Base-by-base conservation (phyloP, 352 stramenopile genomes). In the Sclerospora graminicola region DNA sequence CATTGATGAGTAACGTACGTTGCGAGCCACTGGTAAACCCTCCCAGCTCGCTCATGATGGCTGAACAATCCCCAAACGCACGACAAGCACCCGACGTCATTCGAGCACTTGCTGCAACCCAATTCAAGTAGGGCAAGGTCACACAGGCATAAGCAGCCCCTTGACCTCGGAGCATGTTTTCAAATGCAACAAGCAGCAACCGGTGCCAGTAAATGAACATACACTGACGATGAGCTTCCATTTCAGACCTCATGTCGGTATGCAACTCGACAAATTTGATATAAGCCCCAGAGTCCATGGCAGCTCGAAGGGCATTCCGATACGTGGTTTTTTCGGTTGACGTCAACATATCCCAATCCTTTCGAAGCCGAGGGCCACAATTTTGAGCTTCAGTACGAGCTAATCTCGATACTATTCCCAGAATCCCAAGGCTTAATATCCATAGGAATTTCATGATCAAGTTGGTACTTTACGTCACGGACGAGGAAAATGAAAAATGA, bases 201-300 rank as follows among this genome's bases (percentile, higher is more conserved):
- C 78, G 74, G 38, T 90, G 78, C 81, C 81, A 93, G 60, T 85
- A 89, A 28, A 83, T 66, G 49, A 89, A 90, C 69, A 89, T 85
- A 42, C 76, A 88, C 56, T 79, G 64, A 7, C 55, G 48, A 27
- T 84, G 67, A 1, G 69, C 72, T 39, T 82, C 61, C 39, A 45
- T 48, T 28, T 78, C 63, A 13, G 69, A 81, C 42, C 57, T 59
- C 60, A 73, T 70, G 40, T 85, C 72, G 3, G 64, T 79, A 49
- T 84, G 72, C 48, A 84, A 77, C 47, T 74, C 66, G 32, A 82
- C 48, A 45, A 82, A 82, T 45, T 81, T 75, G 31, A 66, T 65
- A 54, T 79, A 82, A 9, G 52, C 63, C 0, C 73, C 73, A 0
- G 56, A 76, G 47, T 79, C 63, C 69, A 85, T 85, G 26, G 72